phyloP scores from a whole-genome alignment of 148 eudicot genomes.

The Salicornia ramosissima region DNA sequence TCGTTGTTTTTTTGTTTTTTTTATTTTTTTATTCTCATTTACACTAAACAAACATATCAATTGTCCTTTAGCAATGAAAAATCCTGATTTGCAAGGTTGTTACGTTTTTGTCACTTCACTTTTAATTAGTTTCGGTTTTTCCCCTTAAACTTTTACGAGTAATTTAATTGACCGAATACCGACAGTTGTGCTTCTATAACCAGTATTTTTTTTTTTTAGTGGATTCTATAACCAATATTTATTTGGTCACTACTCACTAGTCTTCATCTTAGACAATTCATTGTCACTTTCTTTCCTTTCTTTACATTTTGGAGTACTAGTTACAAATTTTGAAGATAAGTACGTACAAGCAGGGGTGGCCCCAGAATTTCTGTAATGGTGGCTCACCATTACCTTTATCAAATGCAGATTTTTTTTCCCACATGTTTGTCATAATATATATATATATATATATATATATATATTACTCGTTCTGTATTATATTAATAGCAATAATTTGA shows the following conservation, averaged over 20 bases:
- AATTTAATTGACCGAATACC: neutral
- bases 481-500: no score
- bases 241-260: constrained; percentile 3
- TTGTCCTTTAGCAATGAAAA: constrained; percentile 29
- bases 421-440: no score
- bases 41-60: no score
- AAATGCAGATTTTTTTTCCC: no score
- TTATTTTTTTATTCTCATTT: no score
- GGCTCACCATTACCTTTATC: no score
- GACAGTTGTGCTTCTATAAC: constrained; percentile 5
- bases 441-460: no score
- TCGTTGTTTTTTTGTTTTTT: constrained; percentile 4
- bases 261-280: constrained; percentile 19
- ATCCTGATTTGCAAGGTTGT: constrained; percentile 30
- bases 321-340: constrained; percentile 8
- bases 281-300: neutral
- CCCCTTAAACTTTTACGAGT: neutral
- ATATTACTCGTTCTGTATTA: no score
- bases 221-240: neutral
- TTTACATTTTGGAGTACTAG: no score
- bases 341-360: no score
- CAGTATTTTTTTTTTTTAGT: neutral
- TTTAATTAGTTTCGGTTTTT: neutral
- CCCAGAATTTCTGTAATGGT: no score
- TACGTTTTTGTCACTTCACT: constrained; percentile 15